Conservation (phyloP, 2,329 filamentous ascomycete genomes). For the Penicillium psychrosexuale region DNA sequence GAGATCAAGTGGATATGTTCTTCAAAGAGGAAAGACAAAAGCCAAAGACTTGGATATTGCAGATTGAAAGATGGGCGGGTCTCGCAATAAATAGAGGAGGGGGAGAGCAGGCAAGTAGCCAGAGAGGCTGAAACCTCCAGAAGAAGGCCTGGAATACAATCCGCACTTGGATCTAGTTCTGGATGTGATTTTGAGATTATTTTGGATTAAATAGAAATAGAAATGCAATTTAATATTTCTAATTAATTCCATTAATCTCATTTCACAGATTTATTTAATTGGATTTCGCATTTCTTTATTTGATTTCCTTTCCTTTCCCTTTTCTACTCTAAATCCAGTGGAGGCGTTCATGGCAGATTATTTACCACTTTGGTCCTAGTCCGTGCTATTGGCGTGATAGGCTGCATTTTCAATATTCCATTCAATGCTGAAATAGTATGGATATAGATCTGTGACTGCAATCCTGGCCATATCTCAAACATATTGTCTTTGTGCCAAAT, state of each 20-base stretch:
- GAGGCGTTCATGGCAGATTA: background rate
- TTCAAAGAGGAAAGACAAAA: background rate
- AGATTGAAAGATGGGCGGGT: constrained; percentile 8
- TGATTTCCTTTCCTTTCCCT: constrained; percentile 3
- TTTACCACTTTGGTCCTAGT: background rate
- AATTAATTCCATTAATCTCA: too few species aligned
- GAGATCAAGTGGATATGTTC: constrained; percentile 3
- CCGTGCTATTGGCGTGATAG: constrained; percentile 1
- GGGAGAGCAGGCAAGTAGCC: constrained; percentile 15
- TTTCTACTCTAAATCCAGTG: constrained; percentile 1
- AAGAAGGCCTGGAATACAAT: constrained; percentile 16
- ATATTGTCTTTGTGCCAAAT: constrained; percentile 25
- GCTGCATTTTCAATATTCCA: background rate
- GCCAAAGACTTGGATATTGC: constrained; percentile 9
- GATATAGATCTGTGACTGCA: background rate
- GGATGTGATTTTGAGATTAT: background rate
- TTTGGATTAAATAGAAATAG: too few species aligned
- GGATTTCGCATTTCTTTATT: constrained; percentile 9
- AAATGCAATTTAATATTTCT: too few species aligned
- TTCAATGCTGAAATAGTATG: background rate
- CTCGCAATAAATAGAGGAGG: constrained; percentile 11
- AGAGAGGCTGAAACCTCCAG: constrained; percentile 26
- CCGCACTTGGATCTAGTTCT: constrained; percentile 13
- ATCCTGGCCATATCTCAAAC: background rate
- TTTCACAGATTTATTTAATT: background rate